A percentile compares a stretch with the other conserved stretches of the same genome.
Evolutionary conservation across 768 basidiomycete genomes (phyloP).

Genomic region (Podaxis sp.): DNA sequence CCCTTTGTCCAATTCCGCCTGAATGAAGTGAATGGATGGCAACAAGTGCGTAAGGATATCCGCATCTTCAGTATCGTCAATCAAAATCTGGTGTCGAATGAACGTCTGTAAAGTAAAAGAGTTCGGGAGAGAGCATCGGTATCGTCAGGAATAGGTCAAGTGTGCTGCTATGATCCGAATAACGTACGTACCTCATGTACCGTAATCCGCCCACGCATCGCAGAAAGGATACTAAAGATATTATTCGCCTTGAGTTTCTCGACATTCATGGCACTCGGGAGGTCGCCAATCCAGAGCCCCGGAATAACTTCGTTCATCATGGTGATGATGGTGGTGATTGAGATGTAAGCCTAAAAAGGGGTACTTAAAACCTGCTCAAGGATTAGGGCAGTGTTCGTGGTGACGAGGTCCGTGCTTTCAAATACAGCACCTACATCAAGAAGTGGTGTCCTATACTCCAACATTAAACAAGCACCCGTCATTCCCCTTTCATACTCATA

Average conservation of each 20-base stretch:
- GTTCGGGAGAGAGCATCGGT: background rate
- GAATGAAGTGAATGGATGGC: slow-evolving; percentile 81
- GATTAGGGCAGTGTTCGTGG: background rate
- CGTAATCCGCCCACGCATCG: slow-evolving; percentile 67
- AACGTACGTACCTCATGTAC: slow-evolving; percentile 56
- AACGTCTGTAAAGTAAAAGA: slow-evolving; percentile 56
- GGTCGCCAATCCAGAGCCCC: slow-evolving; percentile 83
- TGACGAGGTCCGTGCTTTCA: background rate
- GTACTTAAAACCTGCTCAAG: background rate
- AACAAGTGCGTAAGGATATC: slow-evolving; percentile 81
- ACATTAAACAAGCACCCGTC: background rate
- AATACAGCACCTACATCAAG: no score
- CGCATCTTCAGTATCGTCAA: slow-evolving; percentile 74
- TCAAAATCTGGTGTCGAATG: slow-evolving; percentile 72
- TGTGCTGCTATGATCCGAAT: background rate
- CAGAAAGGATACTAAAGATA: slow-evolving; percentile 75
- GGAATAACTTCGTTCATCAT: slow-evolving; percentile 79
- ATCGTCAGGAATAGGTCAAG: background rate
- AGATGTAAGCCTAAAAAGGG: slow-evolving; percentile 17
- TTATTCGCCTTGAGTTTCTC: slow-evolving; percentile 62
- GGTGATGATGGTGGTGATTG: slow-evolving; percentile 7
- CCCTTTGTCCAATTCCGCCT: slow-evolving; percentile 72
- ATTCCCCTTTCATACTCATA: background rate
- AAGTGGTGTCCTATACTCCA: background rate
- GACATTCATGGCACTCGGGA: slow-evolving; percentile 66